Evolutionary conservation across 2,329 filamentous ascomycete species (phyloP).

Genomic region (Ceratocystis eucalypticola): DNA sequence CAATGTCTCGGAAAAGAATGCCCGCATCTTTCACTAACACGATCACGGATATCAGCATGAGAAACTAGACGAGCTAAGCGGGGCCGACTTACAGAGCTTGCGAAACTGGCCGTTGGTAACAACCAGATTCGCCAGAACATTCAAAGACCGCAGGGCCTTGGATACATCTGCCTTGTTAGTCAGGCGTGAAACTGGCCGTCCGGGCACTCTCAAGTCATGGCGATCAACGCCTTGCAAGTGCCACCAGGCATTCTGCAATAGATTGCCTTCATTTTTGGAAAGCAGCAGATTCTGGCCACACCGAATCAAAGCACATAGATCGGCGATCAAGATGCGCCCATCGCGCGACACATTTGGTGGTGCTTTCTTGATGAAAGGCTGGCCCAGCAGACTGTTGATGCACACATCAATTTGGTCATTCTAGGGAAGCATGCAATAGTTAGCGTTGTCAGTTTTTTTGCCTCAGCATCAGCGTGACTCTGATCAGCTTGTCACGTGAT

Average conservation of each 20-base stretch:
- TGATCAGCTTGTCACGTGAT: neutral
- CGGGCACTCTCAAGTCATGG: constrained; percentile 47
- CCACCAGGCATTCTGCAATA: constrained; percentile 95
- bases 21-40: constrained; percentile 57
- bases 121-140: constrained; percentile 75
- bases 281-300: constrained; percentile 75
- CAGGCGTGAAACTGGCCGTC: constrained; percentile 59
- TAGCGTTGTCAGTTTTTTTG: neutral
- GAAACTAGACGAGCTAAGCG: neutral
- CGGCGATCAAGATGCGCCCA: constrained; percentile 62
- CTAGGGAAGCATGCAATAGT: constrained; percentile 29
- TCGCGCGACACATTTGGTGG: constrained; percentile 68
- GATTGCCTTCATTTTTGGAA: constrained; percentile 87
- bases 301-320: constrained; percentile 66
- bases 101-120: constrained; percentile 95
- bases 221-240: constrained; percentile 65
- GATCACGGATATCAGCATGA: constrained; percentile 17
- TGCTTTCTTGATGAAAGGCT: constrained; percentile 54
- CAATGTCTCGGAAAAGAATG: constrained; percentile 75
- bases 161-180: constrained; percentile 70
- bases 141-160: constrained; percentile 68
- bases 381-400: constrained; percentile 72
- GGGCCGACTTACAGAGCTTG: constrained; percentile 57
- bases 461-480: neutral
- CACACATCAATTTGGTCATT: constrained; percentile 95